Percentiles rank a stretch among this genome's conserved stretches.
Evolutionary conservation across 1,284 basidiomycete genomes (phyloP).

Genomic region (Bondarzewia mesenterica): DNA sequence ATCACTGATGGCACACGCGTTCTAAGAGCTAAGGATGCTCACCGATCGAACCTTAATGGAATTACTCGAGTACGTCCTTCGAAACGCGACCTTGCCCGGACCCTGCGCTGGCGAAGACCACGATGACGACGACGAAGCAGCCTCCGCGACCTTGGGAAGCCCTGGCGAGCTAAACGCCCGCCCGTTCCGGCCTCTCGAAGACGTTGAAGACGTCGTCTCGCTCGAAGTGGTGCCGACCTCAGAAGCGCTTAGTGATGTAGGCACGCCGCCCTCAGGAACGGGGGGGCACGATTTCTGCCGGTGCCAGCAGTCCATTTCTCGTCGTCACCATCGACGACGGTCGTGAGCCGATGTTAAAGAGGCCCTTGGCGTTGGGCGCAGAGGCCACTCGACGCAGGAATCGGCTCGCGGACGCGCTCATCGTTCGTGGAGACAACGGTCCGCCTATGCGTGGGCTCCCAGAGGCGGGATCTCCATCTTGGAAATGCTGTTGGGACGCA

Average conservation of each 20-base stretch:
- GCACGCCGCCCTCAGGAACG: conserved; percentile 11
- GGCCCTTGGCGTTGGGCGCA: conserved; percentile 90
- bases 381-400: conserved; percentile 94
- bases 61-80: conserved; percentile 93
- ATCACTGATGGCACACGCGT: neutral
- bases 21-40: conserved; percentile 22
- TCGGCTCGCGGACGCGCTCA: conserved; percentile 66
- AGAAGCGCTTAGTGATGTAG: conserved; percentile 37
- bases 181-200: conserved; percentile 44
- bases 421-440: conserved; percentile 51
- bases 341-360: conserved; percentile 59
- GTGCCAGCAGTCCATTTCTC: conserved; percentile 74
- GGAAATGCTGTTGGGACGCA: conserved; percentile 13
- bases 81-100: conserved; percentile 69
- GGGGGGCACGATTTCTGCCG: conserved; percentile 37
- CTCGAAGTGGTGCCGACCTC: conserved; percentile 60
- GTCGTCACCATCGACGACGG: conserved; percentile 40
- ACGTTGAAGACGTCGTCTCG: conserved; percentile 66
- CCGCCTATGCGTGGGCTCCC: conserved; percentile 27
- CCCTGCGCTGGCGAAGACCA: conserved; percentile 27
- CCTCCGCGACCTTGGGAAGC: conserved; percentile 30
- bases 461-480: conserved; percentile 9
- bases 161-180: conserved; percentile 6
- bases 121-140: conserved; percentile 7
- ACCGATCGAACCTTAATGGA: conserved; percentile 93